Evolutionary conservation across 108 stramenopile species (phyloP).

Genomic region (Nitzschia sp.): DNA sequence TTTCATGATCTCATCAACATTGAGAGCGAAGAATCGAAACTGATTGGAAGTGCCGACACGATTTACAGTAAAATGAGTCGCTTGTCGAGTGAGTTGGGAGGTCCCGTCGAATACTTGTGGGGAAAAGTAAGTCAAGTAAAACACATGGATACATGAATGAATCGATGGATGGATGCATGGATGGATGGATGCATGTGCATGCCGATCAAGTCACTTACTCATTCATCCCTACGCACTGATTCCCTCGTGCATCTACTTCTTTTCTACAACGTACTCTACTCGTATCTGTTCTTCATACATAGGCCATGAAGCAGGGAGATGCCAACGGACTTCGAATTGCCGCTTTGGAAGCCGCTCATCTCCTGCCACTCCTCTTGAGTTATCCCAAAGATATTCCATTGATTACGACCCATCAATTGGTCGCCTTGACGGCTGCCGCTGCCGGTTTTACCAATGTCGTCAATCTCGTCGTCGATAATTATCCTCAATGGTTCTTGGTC

Average conservation of each 20-base stretch:
- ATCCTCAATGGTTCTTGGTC: slow-evolving; percentile 86
- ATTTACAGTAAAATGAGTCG: slow-evolving; percentile 80
- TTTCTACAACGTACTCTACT: not conserved
- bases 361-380: slow-evolving; percentile 71
- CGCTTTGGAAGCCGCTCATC: slow-evolving; percentile 74
- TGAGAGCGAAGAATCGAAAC: slow-evolving; percentile 77
- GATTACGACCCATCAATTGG: slow-evolving; percentile 86
- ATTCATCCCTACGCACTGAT: no score
- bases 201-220: no score
- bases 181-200: no score
- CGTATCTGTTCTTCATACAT: not conserved
- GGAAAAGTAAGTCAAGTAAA: slow-evolving; percentile 37
- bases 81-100: slow-evolving; percentile 83
- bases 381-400: slow-evolving; percentile 85
- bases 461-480: slow-evolving; percentile 92
- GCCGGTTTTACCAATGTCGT: slow-evolving; percentile 89
- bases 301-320: slow-evolving; percentile 76
- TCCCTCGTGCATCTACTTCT: not conserved
- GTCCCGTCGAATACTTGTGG: slow-evolving; percentile 78
- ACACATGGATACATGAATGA: no score
- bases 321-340: slow-evolving; percentile 86
- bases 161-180: no score
- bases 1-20: slow-evolving; percentile 94
- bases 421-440: slow-evolving; percentile 81
- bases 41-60: slow-evolving; percentile 80